Evolutionary conservation across 164 flowering plant species (phyloP).

Genomic region (Magnolia changhungtana): DNA sequence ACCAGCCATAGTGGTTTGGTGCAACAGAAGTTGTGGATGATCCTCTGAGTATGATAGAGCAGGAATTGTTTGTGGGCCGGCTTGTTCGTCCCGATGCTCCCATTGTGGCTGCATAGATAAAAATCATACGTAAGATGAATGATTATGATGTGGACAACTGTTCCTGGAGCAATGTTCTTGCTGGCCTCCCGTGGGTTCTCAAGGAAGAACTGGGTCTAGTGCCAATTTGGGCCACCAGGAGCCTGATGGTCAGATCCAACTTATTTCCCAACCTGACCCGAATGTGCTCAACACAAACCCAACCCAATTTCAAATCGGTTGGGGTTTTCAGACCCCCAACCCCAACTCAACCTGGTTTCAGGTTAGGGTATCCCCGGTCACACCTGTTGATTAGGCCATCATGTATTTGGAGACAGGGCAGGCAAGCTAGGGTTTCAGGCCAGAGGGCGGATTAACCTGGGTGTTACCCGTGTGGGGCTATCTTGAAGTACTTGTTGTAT

Average conservation of each 20-base stretch:
- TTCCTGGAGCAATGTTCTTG: conserved; percentile 63
- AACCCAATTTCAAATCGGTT: too few relatives aligned
- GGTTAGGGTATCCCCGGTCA: too few relatives aligned
- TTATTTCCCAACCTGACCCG: too few relatives aligned
- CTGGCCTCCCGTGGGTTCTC: conserved; percentile 27
- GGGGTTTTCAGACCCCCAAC: too few relatives aligned
- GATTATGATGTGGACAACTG: conserved; percentile 60
- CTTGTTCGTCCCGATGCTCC: conserved; percentile 76
- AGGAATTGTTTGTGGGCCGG: conserved; percentile 57
- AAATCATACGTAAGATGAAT: conserved; percentile 67
- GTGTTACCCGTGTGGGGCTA: too few relatives aligned
- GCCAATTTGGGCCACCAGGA: conserved; percentile 77
- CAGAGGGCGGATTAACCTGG: too few relatives aligned
- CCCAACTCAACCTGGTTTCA: too few relatives aligned
- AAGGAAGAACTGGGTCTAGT: conserved; percentile 65
- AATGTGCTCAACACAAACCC: too few relatives aligned
- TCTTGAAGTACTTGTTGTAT: too few relatives aligned
- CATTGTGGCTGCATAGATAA: conserved; percentile 73
- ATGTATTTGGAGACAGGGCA: too few relatives aligned
- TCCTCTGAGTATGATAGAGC: conserved; percentile 57
- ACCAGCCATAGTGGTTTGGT: conserved; percentile 76
- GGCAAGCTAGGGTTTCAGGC: too few relatives aligned
- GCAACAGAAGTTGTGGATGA: conserved; percentile 74
- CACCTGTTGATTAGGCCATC: too few relatives aligned
- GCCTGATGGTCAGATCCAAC: conserved; percentile 43